phyloP scores from a whole-genome alignment of 139 green algal species.

The Micractinium sp. region DNA sequence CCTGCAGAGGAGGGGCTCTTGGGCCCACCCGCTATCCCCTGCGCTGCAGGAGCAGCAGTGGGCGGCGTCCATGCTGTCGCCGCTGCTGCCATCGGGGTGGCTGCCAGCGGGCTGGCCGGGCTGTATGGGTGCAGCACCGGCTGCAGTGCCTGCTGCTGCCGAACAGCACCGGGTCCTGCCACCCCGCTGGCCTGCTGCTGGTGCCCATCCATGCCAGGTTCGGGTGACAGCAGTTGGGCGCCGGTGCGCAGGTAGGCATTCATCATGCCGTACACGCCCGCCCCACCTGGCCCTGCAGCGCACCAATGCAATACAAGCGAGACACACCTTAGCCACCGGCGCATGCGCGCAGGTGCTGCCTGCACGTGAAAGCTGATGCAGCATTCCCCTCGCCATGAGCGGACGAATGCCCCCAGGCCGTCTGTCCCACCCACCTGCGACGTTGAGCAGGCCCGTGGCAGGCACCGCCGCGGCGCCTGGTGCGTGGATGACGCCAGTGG shows the following conservation, averaged over 20 bases:
- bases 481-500: slow-evolving; percentile 6
- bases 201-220: slow-evolving; percentile 38
- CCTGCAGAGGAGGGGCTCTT: slow-evolving; percentile 19
- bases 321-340: too few species aligned
- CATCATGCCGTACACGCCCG: slow-evolving; percentile 32
- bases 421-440: slow-evolving; percentile 5
- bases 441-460: slow-evolving; percentile 2
- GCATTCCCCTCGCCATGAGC: not conserved
- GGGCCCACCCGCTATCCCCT: not conserved
- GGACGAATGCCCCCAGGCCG: not conserved
- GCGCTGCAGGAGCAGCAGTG: not conserved
- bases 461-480: slow-evolving; percentile 20
- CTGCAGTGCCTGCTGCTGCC: not conserved
- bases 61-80: not conserved
- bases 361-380: too few species aligned
- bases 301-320: too few species aligned
- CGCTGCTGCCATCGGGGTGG: not conserved
- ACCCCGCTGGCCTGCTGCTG: not conserved
- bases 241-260: slow-evolving; percentile 49
- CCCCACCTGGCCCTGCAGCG: not conserved
- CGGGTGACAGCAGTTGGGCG: slow-evolving; percentile 44
- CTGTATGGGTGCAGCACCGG: slow-evolving; percentile 28
- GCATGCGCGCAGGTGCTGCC: too few species aligned
- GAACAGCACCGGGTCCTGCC: not conserved
- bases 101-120: slow-evolving; percentile 25